phyloP scores from a whole-genome alignment of 1,284 basidiomycete species.

The Entoloma clypeatum region DNA sequence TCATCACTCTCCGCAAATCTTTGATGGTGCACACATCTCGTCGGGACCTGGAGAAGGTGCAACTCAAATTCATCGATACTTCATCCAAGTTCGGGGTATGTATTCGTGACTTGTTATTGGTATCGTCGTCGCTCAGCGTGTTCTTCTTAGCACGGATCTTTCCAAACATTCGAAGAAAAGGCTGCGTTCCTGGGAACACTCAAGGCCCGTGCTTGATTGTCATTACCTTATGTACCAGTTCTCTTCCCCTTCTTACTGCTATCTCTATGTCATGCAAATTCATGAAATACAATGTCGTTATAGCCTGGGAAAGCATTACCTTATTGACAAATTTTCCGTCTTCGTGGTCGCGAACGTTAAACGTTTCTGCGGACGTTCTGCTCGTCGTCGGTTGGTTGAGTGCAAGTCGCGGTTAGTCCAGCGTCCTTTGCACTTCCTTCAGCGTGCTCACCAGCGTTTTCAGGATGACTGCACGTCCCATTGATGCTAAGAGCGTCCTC shows the following conservation, averaged over 20 bases:
- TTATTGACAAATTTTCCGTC: constrained; percentile 12
- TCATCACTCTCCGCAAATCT: constrained; percentile 89
- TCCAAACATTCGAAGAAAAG: constrained; percentile 98
- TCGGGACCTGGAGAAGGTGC: constrained; percentile 92
- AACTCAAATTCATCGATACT: constrained; percentile 99
- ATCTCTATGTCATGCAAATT: constrained; percentile 16
- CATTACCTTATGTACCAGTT: constrained; percentile 15
- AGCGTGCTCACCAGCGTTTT: constrained; percentile 8
- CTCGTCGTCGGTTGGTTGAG: constrained; percentile 27
- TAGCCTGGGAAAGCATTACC: constrained; percentile 17
- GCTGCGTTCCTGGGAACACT: constrained; percentile 89
- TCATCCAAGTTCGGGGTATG: constrained; percentile 91
- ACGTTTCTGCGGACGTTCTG: constrained; percentile 31
- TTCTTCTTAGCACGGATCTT: constrained; percentile 72
- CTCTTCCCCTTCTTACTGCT: constrained; percentile 16
- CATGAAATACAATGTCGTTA: too few species aligned
- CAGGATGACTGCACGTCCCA: constrained; percentile 70
- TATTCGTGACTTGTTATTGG: constrained; percentile 16
- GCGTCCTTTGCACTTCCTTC: background rate
- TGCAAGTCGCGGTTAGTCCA: constrained; percentile 51
- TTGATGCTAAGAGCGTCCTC: constrained; percentile 81
- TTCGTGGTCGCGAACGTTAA: constrained; percentile 13
- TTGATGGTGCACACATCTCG: constrained; percentile 86
- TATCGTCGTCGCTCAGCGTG: constrained; percentile 13
- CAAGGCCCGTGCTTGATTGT: constrained; percentile 68